Evolutionary conservation across 257 asterid genomes (phyloP), one percentile per base, ranked within the genome.

Genomic region (Jasminum sambac): DNA sequence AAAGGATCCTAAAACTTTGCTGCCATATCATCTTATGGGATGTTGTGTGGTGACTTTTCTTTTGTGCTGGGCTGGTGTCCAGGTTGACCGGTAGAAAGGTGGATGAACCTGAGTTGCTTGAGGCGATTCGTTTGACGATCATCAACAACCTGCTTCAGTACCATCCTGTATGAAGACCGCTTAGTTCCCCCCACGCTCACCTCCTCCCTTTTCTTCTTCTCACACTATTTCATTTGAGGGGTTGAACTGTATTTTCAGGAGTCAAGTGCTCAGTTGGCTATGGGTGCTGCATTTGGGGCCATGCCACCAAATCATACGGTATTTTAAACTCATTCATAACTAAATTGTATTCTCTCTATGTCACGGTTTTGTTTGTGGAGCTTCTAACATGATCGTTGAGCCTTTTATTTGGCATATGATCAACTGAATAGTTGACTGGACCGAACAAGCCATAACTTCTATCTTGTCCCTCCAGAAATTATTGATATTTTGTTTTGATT

Each of bases 81-180:
- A 95, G 99, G 57, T 82, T 96, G 37, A 83, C 95, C 21, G 99
- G 99, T 61, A 88, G 96, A 82, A 95, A 95, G 77, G 80, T 95
- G 58, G 88, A 91, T 43, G 99, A 95, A 25, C 95, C 99, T 3
- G 99, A 95, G 84, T 79, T 87, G 78, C 99, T 95, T 1, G 99
- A 95, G 90, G 96, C 99, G 12, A 95, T 95, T 79, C 98, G 99
- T 70, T 81, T 95, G 91, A 95, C 99, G 58, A 88, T 95, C 67
- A 95, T 95, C 81, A 91, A 87, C 90, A 95, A 95, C 78, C 59
- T 95, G 87, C 84, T 95, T 21, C 87, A 95, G 81, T 95, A 81
- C 78, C 99, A 95, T 75, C 99, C 97, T 83, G 99, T 91, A 89
- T 72, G 75, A 26, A 43, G 42, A 71, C 67, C 40, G 58, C 75